These are phyloP conservation scores for Tetrahymena elliotti DNA, from an alignment of 73 alveolate genomes.

Conservation along the genomic window DNA sequence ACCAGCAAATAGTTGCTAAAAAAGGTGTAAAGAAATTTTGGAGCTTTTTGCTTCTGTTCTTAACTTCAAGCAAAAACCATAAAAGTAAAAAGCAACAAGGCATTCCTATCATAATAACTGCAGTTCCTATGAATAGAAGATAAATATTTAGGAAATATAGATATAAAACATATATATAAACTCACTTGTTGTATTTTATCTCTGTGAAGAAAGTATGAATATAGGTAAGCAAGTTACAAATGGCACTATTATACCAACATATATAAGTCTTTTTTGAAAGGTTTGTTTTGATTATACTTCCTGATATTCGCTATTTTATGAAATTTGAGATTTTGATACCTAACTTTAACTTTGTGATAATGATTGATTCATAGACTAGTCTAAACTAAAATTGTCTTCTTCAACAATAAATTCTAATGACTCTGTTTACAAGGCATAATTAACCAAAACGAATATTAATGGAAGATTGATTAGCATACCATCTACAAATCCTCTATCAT, in stretches of 20 bases:
- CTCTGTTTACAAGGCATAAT: neutral
- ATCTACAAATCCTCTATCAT: neutral
- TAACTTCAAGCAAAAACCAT: neutral
- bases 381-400: neutral
- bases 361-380: neutral
- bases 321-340: neutral
- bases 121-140: too few relatives aligned
- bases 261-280: neutral
- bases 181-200: neutral
- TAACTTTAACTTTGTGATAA: neutral
- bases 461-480: neutral
- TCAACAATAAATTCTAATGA: neutral
- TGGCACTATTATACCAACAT: neutral
- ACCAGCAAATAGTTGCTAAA: neutral
- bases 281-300: neutral
- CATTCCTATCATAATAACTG: neutral
- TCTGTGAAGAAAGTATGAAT: neutral
- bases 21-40: neutral
- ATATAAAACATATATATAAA: neutral
- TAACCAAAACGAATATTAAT: neutral
- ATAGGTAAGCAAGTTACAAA: neutral
- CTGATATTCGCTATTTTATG: neutral
- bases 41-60: neutral
- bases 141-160: neutral
- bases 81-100: neutral